Conservation (phyloP, 116 monocot genomes). For the Iris pallida region DNA sequence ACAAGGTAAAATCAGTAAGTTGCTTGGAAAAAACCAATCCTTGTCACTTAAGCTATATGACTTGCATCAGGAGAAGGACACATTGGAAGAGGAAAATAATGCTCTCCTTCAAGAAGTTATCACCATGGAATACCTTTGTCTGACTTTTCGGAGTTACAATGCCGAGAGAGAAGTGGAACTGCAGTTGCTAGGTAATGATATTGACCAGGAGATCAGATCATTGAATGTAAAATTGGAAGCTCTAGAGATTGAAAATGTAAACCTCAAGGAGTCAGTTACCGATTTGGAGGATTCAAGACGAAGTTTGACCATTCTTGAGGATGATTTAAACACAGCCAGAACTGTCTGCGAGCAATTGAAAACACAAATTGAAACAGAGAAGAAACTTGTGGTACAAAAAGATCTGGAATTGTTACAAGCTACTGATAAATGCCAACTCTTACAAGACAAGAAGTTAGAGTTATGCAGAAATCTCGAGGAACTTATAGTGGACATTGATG, state of each 20-base stretch:
- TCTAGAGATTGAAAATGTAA: slow-evolving; percentile 43
- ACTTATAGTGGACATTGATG: slow-evolving; percentile 11
- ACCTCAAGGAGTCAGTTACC: slow-evolving; percentile 32
- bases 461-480: slow-evolving; percentile 10
- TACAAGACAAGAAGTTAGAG: slow-evolving; percentile 6
- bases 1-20: slow-evolving; percentile 4
- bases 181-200: slow-evolving; percentile 22
- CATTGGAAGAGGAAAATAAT: slow-evolving; percentile 38
- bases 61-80: slow-evolving; percentile 17
- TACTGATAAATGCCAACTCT: slow-evolving; percentile 7
- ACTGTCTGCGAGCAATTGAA: slow-evolving; percentile 21
- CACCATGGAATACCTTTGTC: slow-evolving; percentile 41
- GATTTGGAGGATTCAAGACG: slow-evolving; percentile 35
- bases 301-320: slow-evolving; percentile 26
- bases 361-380: slow-evolving; percentile 17
- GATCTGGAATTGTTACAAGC: slow-evolving; percentile 19
- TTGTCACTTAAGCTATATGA: slow-evolving; percentile 22
- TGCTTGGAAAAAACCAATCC: slow-evolving; percentile 32
- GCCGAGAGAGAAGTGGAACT: slow-evolving; percentile 40
- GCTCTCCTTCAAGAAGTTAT: slow-evolving; percentile 28
- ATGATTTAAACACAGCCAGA: slow-evolving; percentile 26
- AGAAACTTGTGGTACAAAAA: slow-evolving; percentile 21
- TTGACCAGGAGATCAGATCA: slow-evolving; percentile 18
- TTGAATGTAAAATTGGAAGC: slow-evolving; percentile 25
- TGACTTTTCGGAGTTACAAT: slow-evolving; percentile 33